phyloP scores from a whole-genome alignment of 1,139 yeast genomes.

The Debaryomycetaceae sp. region DNA sequence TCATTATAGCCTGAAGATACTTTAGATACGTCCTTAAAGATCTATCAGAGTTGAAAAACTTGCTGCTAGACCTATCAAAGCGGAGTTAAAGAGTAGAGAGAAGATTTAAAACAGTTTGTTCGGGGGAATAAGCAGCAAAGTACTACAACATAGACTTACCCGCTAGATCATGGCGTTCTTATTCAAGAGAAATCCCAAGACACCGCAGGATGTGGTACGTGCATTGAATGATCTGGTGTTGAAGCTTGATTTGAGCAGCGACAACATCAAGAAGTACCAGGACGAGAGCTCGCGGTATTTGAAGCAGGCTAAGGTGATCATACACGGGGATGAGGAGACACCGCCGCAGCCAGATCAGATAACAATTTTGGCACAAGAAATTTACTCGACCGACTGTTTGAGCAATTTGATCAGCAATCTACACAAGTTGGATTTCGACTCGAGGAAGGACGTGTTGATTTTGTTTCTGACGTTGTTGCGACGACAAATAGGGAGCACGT shows the following conservation, averaged over 20 bases:
- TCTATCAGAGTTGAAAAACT: no score
- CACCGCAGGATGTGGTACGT: constrained; percentile 80
- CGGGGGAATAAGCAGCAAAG: neutral
- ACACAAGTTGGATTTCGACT: constrained; percentile 74
- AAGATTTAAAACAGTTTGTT: no score
- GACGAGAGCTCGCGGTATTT: constrained; percentile 76
- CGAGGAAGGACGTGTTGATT: constrained; percentile 76
- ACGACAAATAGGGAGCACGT: constrained; percentile 71
- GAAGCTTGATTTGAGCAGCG: constrained; percentile 56
- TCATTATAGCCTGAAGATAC: no score
- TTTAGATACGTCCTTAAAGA: no score
- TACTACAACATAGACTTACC: neutral
- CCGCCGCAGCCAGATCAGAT: constrained; percentile 78
- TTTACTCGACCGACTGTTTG: constrained; percentile 69
- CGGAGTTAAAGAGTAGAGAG: no score
- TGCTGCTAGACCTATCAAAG: no score
- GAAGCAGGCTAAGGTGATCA: constrained; percentile 60
- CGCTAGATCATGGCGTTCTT: constrained; percentile 67
- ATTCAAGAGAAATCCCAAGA: constrained; percentile 88
- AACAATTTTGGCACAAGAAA: constrained; percentile 68
- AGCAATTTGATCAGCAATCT: constrained; percentile 57
- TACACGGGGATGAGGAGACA: constrained; percentile 70
- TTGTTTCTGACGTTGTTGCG: constrained; percentile 75
- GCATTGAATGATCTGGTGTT: constrained; percentile 69
- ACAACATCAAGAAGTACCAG: constrained; percentile 57